Evolutionary conservation across 2,329 filamentous ascomycete genomes (phyloP), one percentile per base, ranked within the genome.

Genomic region (Exophiala aquamarina): DNA sequence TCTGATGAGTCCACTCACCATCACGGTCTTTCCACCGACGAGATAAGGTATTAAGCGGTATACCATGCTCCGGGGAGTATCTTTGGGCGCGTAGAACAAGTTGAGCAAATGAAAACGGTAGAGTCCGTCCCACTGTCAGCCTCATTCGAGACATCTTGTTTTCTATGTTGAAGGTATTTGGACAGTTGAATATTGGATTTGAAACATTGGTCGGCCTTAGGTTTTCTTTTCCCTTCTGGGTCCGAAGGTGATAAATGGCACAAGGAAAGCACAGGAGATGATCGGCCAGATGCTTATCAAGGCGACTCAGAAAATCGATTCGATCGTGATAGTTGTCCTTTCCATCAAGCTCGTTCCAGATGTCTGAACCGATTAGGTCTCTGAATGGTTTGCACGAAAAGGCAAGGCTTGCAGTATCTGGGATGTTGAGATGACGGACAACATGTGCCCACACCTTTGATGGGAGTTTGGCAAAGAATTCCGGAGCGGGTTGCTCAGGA

Each of bases 201-300:
- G 77, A 59, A 11, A 81, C 68, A 36, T 73, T 71, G 20, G 76
- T 69, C 2, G 76, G 73, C 55, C 76, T 76, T 11, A 83, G 62
- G 9, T 68, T 70, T 58, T 84, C 81, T 26, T 69, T 54, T 14
- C 79, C 80, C 28, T 71, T 70, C 41, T 75, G 68, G 1, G 70
- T 76, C 34, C 81, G 73, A 4, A 70, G 62, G 59, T 84, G 81
- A 61, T 77, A 83, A 45, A 64, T 67, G 11, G 65, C 71, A 59
- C 81, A 84, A 4, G 74, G 72, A 58, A 81, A 79, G 62, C 81
- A 84, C 44, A 83, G 71, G 5, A 84, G 69, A 56, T 83, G 77
- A 28, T 72, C 66, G 2, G 80, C 79, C 14, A 80, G 65, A 13
- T 69, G 61, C 10, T 64, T 60, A 50, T 83, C 78, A 58, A 82